phyloP scores from a whole-genome alignment of 371 early-diverging fungal species.

The Mucor plumbeus region DNA sequence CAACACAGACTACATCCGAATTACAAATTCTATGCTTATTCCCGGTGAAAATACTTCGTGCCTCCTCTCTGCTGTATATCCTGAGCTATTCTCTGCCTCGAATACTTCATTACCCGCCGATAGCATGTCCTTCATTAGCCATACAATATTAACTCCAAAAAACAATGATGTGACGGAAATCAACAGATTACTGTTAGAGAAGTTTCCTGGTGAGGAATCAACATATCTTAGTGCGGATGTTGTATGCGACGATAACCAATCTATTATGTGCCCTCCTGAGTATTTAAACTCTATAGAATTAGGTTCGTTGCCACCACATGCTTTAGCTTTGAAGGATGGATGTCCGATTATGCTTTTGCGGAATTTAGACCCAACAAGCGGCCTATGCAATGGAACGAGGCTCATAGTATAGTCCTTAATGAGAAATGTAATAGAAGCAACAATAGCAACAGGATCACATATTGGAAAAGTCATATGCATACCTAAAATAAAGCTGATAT shows the following conservation, averaged over 20 bases:
- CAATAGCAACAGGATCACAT: too few species aligned
- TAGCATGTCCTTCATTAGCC: too few species aligned
- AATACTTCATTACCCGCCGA: too few species aligned
- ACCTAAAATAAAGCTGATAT: too few species aligned
- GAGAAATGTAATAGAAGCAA: too few species aligned
- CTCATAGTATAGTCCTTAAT: neutral
- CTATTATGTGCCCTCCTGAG: neutral
- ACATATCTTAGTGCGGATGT: neutral
- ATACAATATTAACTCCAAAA: slow-evolving; percentile 7
- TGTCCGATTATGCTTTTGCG: slow-evolving; percentile 38
- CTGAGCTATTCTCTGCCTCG: too few species aligned
- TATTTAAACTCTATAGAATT: slow-evolving; percentile 11
- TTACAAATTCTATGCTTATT: neutral
- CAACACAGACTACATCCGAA: neutral
- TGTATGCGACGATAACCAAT: neutral
- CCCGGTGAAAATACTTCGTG: neutral
- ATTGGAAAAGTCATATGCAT: too few species aligned
- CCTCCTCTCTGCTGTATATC: too few species aligned
- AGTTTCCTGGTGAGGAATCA: neutral
- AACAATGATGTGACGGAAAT: slow-evolving; percentile 6
- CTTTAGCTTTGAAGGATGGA: slow-evolving; percentile 28
- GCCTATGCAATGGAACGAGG: slow-evolving; percentile 36
- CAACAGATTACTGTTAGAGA: neutral
- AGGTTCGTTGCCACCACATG: slow-evolving; percentile 28
- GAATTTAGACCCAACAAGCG: slow-evolving; percentile 26